These are phyloP conservation scores for Kokia cookei DNA, from an alignment of 441 rosid genomes.

Conservation along the genomic window DNA sequence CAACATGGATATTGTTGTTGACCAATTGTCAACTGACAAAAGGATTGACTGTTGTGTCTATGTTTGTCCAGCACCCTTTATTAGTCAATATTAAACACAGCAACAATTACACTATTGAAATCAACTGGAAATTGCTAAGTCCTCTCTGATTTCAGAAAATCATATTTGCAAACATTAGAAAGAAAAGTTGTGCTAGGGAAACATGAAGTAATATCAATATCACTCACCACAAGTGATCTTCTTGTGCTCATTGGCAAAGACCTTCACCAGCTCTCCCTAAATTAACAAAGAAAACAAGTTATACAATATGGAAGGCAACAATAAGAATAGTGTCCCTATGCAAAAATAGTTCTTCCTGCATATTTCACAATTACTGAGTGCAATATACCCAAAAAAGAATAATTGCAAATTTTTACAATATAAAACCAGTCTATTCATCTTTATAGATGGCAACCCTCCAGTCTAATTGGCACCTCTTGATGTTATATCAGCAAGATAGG, in stretches of 20 bases:
- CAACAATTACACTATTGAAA: neutral
- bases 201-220: neutral
- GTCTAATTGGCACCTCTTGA: neutral
- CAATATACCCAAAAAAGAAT: neutral
- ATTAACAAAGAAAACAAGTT: slow-evolving; percentile 25
- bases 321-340: neutral
- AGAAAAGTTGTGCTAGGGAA: neutral
- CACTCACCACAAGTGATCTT: slow-evolving; percentile 87
- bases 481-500: neutral
- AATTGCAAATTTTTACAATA: neutral
- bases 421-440: neutral
- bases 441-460: neutral
- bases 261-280: slow-evolving; percentile 97
- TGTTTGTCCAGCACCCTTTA: neutral
- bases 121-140: neutral
- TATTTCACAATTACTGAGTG: neutral
- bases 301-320: slow-evolving; percentile 1
- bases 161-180: neutral
- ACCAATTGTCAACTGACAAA: neutral
- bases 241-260: slow-evolving; percentile 89
- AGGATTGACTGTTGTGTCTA: neutral
- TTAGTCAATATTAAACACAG: neutral
- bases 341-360: neutral
- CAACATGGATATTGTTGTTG: neutral
- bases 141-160: neutral